Evolutionary conservation across 2,329 filamentous ascomycete genomes (phyloP).

Genomic region (Nigrospora oryzae): DNA sequence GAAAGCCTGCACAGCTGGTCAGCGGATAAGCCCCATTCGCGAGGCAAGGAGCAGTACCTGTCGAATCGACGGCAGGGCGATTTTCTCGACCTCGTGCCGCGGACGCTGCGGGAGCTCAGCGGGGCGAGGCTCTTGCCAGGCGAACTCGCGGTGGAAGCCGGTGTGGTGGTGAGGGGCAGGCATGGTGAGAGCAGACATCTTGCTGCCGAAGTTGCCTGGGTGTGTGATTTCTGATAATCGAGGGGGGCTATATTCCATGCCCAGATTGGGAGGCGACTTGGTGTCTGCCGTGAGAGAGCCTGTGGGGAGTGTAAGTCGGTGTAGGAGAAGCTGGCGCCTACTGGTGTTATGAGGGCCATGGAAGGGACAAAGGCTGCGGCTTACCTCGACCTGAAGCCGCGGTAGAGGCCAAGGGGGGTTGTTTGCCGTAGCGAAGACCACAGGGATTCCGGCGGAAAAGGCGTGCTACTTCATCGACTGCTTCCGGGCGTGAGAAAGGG

Average conservation of each 20-base stretch:
- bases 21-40: constrained; percentile 9
- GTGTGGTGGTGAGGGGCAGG: constrained; percentile 30
- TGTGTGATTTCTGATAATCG: constrained; percentile 18
- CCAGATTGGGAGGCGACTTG: constrained; percentile 5
- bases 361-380: neutral
- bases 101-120: constrained; percentile 25
- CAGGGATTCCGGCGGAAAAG: neutral
- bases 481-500: neutral
- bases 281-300: constrained; percentile 1
- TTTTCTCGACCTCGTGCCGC: constrained; percentile 27
- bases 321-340: neutral
- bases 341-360: no score
- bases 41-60: constrained; percentile 28
- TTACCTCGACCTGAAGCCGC: constrained; percentile 1
- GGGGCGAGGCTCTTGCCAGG: constrained; percentile 28
- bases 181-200: constrained; percentile 44
- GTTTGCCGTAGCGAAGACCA: neutral
- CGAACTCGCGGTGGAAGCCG: constrained; percentile 28
- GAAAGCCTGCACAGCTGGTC: constrained; percentile 25
- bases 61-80: constrained; percentile 42
- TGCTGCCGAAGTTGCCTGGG: constrained; percentile 20
- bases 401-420: neutral
- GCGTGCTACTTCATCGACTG: neutral
- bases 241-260: constrained; percentile 33
- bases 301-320: constrained; percentile 6